These are phyloP conservation scores for Cudoniella acicularis DNA, from an alignment of 495 filamentous ascomycete species.

Conservation along the genomic window DNA sequence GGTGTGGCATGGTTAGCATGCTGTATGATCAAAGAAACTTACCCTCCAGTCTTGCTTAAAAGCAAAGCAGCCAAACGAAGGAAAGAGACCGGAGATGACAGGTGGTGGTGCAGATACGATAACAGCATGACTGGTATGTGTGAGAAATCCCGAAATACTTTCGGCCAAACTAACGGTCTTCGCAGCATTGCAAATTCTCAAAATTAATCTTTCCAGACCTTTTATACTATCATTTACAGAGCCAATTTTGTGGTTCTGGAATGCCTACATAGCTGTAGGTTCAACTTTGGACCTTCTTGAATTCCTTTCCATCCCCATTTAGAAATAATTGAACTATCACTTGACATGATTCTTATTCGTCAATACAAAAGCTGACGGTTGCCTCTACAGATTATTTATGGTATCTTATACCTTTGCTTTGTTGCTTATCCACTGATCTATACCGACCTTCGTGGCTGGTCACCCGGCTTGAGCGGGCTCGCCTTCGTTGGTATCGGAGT, in stretches of 20 bases:
- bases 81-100: constrained; percentile 68
- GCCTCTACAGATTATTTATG: constrained; percentile 48
- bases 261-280: constrained; percentile 57
- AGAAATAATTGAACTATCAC: too few relatives aligned
- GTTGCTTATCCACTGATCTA: constrained; percentile 82
- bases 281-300: too few relatives aligned
- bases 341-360: too few relatives aligned
- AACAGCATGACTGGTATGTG: constrained; percentile 43
- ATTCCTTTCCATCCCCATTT: not conserved
- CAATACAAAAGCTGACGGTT: not conserved
- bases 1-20: constrained; percentile 53
- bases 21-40: constrained; percentile 66
- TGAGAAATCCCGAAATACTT: constrained; percentile 12
- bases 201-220: constrained; percentile 69
- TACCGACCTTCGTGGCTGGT: constrained; percentile 65
- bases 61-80: constrained; percentile 63
- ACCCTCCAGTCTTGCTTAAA: constrained; percentile 69
- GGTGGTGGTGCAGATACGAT: constrained; percentile 78
- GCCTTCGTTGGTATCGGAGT: constrained; percentile 78
- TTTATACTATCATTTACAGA: constrained; percentile 77
- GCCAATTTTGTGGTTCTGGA: constrained; percentile 84
- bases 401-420: constrained; percentile 83
- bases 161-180: not conserved
- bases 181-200: constrained; percentile 50
- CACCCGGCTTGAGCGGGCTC: constrained; percentile 65